phyloP scores from a whole-genome alignment of 306 rosid species.

The Vigna hirtella region DNA sequence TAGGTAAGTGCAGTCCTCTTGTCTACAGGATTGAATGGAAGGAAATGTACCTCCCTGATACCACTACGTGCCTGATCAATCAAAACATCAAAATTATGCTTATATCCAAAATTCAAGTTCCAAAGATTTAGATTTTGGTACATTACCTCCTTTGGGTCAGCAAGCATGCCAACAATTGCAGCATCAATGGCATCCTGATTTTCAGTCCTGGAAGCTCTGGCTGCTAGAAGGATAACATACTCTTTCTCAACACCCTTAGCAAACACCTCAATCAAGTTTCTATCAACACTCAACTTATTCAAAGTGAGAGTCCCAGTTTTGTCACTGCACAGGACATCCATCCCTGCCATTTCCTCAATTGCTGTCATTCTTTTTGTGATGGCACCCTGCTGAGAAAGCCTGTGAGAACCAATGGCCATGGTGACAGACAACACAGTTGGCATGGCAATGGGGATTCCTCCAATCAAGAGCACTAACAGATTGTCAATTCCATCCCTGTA shows the following conservation, averaged over 20 bases:
- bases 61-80: slow-evolving; percentile 86
- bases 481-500: slow-evolving; percentile 95
- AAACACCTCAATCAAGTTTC: slow-evolving; percentile 84
- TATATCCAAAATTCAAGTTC: background rate
- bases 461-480: slow-evolving; percentile 89
- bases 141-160: slow-evolving; percentile 93
- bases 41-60: slow-evolving; percentile 84
- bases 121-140: background rate
- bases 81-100: slow-evolving; percentile 23
- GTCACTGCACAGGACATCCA: slow-evolving; percentile 98
- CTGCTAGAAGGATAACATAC: slow-evolving; percentile 78
- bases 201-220: slow-evolving; percentile 94
- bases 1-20: slow-evolving; percentile 98
- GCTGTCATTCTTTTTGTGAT: slow-evolving; percentile 99
- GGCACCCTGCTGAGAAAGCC: slow-evolving; percentile 97
- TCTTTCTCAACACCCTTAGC: slow-evolving; percentile 89
- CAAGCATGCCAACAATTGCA: slow-evolving; percentile 93
- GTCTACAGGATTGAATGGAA: slow-evolving; percentile 95
- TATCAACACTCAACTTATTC: slow-evolving; percentile 86
- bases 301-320: slow-evolving; percentile 94
- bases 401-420: slow-evolving; percentile 98
- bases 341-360: slow-evolving; percentile 99
- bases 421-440: slow-evolving; percentile 98
- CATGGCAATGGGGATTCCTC: slow-evolving; percentile 98
- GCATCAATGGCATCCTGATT: slow-evolving; percentile 99